These are phyloP conservation scores for Eucalyptus virginea DNA, from an alignment of 345 rosid genomes.

Conservation along the genomic window DNA sequence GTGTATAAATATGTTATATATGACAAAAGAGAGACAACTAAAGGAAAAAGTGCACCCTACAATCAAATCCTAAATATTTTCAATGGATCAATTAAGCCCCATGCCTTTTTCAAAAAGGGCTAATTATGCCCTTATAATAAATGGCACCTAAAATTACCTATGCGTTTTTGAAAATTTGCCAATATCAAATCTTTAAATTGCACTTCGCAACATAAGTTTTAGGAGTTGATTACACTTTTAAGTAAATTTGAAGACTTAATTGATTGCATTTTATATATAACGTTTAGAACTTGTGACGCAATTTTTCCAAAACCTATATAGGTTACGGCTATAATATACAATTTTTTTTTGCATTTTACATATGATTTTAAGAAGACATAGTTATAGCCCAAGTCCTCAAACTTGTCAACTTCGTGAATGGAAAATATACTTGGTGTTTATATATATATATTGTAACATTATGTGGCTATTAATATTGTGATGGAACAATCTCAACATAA, in stretches of 20 bases:
- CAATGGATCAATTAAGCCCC: not conserved
- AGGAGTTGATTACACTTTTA: not conserved
- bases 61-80: not conserved
- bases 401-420: not conserved
- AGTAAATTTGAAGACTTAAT: not conserved
- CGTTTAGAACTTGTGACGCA: not conserved
- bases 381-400: not conserved
- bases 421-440: too few relatives aligned
- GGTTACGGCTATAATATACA: not conserved
- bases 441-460: not conserved
- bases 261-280: not conserved
- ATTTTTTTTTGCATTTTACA: too few relatives aligned
- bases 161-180: not conserved
- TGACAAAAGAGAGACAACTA: not conserved
- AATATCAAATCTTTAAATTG: not conserved
- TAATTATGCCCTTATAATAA: not conserved
- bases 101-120: not conserved
- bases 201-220: not conserved
- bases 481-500: not conserved
- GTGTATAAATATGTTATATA: not conserved
- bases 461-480: not conserved
- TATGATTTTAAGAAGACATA: not conserved
- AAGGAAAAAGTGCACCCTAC: not conserved
- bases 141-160: not conserved
- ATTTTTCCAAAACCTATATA: not conserved